phyloP scores from a whole-genome alignment of 371 early-diverging fungal species.

The Actinomortierella wolfii region DNA sequence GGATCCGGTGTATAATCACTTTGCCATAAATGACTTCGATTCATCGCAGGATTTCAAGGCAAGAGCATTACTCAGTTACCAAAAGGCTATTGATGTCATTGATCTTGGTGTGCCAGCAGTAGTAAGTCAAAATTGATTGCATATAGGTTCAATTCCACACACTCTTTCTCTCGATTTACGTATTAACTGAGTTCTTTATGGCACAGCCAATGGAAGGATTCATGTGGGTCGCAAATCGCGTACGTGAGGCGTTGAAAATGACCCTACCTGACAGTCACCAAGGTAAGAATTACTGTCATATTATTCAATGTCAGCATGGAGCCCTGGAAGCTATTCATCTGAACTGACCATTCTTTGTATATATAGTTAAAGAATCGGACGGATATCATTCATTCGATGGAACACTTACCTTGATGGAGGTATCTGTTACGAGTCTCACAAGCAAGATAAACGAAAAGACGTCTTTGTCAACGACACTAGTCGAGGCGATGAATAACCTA shows the following conservation, averaged over 20 bases:
- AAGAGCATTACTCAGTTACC: conserved; percentile 16
- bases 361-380: conserved; percentile 22
- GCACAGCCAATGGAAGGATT: conserved; percentile 29
- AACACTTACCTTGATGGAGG: conserved; percentile 39
- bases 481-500: conserved; percentile 30
- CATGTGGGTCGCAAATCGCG: conserved; percentile 36
- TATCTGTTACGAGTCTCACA: conserved; percentile 27
- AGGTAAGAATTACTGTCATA: too few relatives aligned
- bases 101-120: conserved; percentile 32
- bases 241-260: conserved; percentile 15
- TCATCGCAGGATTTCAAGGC: conserved; percentile 24
- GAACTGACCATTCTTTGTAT: too few relatives aligned
- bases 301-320: too few relatives aligned
- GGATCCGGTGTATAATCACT: conserved; percentile 30
- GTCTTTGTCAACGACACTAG: conserved; percentile 1
- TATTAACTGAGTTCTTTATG: background rate
- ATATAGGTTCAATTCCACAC: background rate
- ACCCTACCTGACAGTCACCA: too few relatives aligned
- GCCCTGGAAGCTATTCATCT: too few relatives aligned
- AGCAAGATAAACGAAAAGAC: conserved; percentile 18
- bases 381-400: conserved; percentile 30
- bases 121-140: background rate
- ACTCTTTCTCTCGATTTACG: background rate
- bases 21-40: conserved; percentile 36
- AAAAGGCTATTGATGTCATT: conserved; percentile 39